These are phyloP conservation scores for Globisporangium sylvaticum DNA, from an alignment of 352 stramenopile species.

Conservation along the genomic window DNA sequence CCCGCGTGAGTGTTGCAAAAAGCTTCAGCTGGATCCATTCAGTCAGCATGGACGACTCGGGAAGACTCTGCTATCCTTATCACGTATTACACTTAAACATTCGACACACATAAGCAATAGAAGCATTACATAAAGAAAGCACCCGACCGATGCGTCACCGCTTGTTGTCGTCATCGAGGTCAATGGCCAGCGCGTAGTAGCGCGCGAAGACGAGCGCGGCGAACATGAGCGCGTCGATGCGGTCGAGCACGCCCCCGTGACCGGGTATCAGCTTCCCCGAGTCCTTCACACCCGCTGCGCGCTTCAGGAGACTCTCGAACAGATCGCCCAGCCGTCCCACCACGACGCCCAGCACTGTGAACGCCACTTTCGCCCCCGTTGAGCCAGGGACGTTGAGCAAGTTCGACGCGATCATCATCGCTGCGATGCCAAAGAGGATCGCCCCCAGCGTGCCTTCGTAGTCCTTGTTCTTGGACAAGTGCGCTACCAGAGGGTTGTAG, in stretches of 20 bases:
- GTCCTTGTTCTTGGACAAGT: conserved; percentile 94
- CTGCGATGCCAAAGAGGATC: conserved; percentile 73
- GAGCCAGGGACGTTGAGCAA: conserved; percentile 79
- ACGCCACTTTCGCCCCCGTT: conserved; percentile 68
- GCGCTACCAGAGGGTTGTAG: conserved; percentile 83
- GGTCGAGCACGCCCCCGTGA: conserved; percentile 94
- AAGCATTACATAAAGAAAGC: not conserved
- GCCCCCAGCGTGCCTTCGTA: conserved; percentile 93
- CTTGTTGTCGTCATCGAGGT: conserved; percentile 19
- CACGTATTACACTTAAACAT: not conserved
- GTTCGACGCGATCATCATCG: conserved; percentile 76
- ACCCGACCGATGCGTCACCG: not conserved
- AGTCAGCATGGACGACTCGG: too few relatives aligned
- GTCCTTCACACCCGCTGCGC: conserved; percentile 93
- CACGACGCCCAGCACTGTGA: conserved; percentile 90
- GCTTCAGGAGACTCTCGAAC: conserved; percentile 95
- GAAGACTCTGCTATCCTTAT: not conserved
- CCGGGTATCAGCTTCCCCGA: conserved; percentile 94
- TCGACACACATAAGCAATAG: not conserved
- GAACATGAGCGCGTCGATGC: conserved; percentile 95
- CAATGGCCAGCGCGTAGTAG: conserved; percentile 52
- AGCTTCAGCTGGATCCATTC: too few relatives aligned
- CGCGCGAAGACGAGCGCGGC: conserved; percentile 57
- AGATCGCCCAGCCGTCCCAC: conserved; percentile 94
- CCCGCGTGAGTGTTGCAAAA: too few relatives aligned